phyloP scores from a whole-genome alignment of 1,284 basidiomycete species.

The Cryptococcus deneoformans region DNA sequence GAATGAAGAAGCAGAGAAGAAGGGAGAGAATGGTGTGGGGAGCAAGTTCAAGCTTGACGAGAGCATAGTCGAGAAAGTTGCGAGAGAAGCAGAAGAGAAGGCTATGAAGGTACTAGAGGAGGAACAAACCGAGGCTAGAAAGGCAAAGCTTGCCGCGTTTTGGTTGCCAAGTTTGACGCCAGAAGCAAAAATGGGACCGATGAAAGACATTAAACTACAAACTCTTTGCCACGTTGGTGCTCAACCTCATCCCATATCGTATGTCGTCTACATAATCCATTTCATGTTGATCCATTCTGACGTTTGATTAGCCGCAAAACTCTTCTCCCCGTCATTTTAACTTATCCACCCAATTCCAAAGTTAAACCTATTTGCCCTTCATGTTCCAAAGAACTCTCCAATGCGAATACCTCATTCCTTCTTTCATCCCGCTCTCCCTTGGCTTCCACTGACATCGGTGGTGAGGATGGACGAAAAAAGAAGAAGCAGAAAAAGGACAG shows the following conservation, averaged over 20 bases:
- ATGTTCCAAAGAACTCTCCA: conserved; percentile 80
- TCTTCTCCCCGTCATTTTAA: conserved; percentile 68
- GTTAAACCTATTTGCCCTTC: conserved; percentile 73
- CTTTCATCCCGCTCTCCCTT: conserved; percentile 20
- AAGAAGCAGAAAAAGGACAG: conserved; percentile 39
- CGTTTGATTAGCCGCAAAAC: conserved; percentile 61
- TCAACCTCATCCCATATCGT: conserved; percentile 70
- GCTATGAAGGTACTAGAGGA: conserved; percentile 75
- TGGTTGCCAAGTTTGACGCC: conserved; percentile 90
- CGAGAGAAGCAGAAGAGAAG: conserved; percentile 78
- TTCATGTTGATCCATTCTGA: neutral
- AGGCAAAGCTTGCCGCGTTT: conserved; percentile 86
- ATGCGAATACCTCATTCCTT: conserved; percentile 69
- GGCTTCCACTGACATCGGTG: conserved; percentile 3
- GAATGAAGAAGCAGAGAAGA: conserved; percentile 59
- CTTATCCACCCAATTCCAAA: conserved; percentile 54
- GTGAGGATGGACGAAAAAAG: conserved; percentile 25
- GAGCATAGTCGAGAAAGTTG: conserved; percentile 64
- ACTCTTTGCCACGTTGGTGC: conserved; percentile 72
- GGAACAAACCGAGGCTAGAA: conserved; percentile 74
- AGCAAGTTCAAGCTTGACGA: conserved; percentile 73
- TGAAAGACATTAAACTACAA: conserved; percentile 77
- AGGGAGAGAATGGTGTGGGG: conserved; percentile 50
- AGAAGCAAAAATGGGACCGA: conserved; percentile 59
- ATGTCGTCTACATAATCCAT: conserved; percentile 37